Conservation (phyloP, 257 asterid genomes). For the Primulina eburnea region DNA sequence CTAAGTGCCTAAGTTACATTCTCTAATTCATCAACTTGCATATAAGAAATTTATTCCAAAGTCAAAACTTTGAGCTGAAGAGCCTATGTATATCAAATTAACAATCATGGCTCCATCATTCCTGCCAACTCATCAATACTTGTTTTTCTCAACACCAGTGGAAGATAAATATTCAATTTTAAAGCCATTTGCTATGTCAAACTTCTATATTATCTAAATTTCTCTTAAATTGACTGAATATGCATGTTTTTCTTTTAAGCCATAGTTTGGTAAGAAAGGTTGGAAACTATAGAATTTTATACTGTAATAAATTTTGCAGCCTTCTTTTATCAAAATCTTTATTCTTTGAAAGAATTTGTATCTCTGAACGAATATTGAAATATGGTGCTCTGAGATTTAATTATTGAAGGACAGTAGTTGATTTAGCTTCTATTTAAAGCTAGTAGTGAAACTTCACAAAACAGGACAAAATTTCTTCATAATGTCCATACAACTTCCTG, state of each 20-base stretch:
- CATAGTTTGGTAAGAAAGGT: constrained; percentile 25
- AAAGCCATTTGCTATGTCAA: constrained; percentile 33
- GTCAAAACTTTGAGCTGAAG: constrained; percentile 42
- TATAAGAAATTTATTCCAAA: constrained; percentile 20
- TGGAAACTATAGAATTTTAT: constrained; percentile 5
- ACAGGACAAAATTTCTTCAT: constrained; percentile 20
- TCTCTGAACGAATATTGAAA: not conserved
- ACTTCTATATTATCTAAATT: constrained; percentile 30
- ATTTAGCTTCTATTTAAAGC: constrained; percentile 28
- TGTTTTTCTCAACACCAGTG: constrained; percentile 31
- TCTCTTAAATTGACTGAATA: constrained; percentile 27
- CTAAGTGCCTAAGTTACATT: constrained; percentile 7
- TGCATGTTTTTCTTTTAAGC: constrained; percentile 25
- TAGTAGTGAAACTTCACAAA: constrained; percentile 4
- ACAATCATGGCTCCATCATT: constrained; percentile 39
- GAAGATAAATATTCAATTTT: constrained; percentile 17
- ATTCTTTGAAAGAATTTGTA: constrained; percentile 5
- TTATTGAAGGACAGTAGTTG: constrained; percentile 21
- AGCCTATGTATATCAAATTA: constrained; percentile 33
- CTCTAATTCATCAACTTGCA: constrained; percentile 24
- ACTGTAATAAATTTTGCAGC: constrained; percentile 5
- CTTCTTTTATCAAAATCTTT: not conserved
- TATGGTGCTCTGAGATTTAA: constrained; percentile 5
- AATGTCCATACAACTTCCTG: constrained; percentile 56
- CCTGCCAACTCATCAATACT: constrained; percentile 35